Evolutionary conservation across 2,329 filamentous ascomycete genomes (phyloP), one percentile per base, ranked within the genome.

Genomic region (Dactylellina sp.): DNA sequence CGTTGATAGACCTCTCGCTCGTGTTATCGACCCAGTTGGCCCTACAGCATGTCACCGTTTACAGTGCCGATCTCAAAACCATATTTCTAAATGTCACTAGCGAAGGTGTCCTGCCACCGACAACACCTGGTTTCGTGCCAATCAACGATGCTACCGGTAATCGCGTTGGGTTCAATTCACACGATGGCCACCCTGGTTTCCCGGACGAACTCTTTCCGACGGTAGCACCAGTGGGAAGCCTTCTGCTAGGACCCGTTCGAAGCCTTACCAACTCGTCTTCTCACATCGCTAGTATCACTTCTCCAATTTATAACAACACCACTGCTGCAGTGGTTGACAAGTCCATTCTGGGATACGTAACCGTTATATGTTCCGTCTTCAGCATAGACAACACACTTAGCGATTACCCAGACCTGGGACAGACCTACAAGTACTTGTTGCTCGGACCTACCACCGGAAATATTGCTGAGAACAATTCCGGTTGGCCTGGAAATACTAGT

Each of bases 291-390:
- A 74, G 70, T 16, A 56, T 74, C 32, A 74, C 70, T 2, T 28
- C 50, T 2, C 70, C 70, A 3, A 74, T 74, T 12, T 74, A 74
- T 28, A 74, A 74, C 53, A 74, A 74, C 35, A 74, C 70, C n/a
- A 74, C 70, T 3, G 61, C 70, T 1, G 70, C 70, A 2, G 55
- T 74, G 9, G 55, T 39, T 2, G 32, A 66, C 20, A 66, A 66
- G 44, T 56, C 70, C 12, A 74, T 74, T n/a, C 53, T 74, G 5
- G 70, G 70, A 22, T 74, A 74, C 25, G 42, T 74, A 32, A 74
- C 70, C 32, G 70, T 66, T 16, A 20, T 74, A 14, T 65, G 61
- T 39, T 60, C 61, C 16, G 39, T 74, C 16, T 66, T 66, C 28
- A 74, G 44, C 22, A 32, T 74, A 7, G 70, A 74, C n/a, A 66